Evolutionary conservation across 225 moss, liverwort and hornwort species (phyloP), one percentile per base, ranked within the genome.

Genomic region (Thuidium tamariscinum): DNA sequence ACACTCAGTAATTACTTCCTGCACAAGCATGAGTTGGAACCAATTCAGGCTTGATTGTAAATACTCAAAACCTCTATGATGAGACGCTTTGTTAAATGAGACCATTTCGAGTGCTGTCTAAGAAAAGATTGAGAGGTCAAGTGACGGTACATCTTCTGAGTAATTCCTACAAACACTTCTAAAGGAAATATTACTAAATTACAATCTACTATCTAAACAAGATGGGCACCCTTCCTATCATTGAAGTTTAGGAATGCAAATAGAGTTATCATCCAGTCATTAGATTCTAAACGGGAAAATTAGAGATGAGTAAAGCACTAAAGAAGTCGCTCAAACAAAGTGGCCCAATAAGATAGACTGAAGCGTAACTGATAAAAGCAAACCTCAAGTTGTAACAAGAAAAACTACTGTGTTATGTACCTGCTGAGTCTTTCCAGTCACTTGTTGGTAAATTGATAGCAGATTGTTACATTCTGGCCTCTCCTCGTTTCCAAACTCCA

Each of bases 381-480:
- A 81, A 61, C 56, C 56, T 81, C 76, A 77, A 70, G 60, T 36
- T 84, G 34, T 25, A 26, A 46, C 37, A 83, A 74, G 25, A 19
- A 42, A 84, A 70, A 17, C 52, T 13, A 36, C 32, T 52, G 68
- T 36, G 62, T 46, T 55, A 68, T 80, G 39, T 82, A 96, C 98
- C 95, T 96, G 94, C 88, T 95, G 95, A 79, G 90, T 94, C 87
- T 94, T 95, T 52, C 92, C 96, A 81, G 91, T 95, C 84, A 96
- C 96, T 90, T 96, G 84, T 77, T 99, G 96, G 88, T 94, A 99
- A 41, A 99, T 97, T 55, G 91, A 89, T 70, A 99, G 66, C 46
- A 99, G 83, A 76, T 99, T 99, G 90, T 92, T 96, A 90, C 97
- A 99, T 80, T 99, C 97, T 60, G 98, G 98, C 82, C 98, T 93